Evolutionary conservation across 306 rosid species (phyloP).

Genomic region (Cicer chorassanicum): DNA sequence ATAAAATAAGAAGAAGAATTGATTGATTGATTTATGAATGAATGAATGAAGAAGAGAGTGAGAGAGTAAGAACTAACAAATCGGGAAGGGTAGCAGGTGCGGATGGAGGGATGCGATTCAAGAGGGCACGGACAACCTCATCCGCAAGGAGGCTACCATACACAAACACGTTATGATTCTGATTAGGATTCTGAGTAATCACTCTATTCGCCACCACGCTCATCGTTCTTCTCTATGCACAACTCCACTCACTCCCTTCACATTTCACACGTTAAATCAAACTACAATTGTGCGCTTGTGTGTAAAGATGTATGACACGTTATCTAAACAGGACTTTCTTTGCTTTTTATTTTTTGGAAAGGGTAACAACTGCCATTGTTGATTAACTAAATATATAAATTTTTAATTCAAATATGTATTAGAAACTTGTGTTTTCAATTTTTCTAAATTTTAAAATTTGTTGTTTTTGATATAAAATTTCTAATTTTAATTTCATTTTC

Average conservation of each 20-base stretch:
- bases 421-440: too few relatives aligned
- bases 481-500: too few relatives aligned
- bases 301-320: too few relatives aligned
- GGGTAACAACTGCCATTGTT: too few relatives aligned
- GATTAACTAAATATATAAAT: too few relatives aligned
- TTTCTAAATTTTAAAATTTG: too few relatives aligned
- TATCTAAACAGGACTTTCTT: too few relatives aligned
- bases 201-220: background rate
- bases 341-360: too few relatives aligned
- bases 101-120: constrained; percentile 71
- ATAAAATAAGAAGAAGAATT: background rate
- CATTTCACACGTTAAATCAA: too few relatives aligned
- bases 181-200: background rate
- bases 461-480: too few relatives aligned
- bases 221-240: background rate
- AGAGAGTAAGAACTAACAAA: constrained; percentile 54
- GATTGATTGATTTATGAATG: background rate
- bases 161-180: constrained; percentile 70
- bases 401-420: too few relatives aligned
- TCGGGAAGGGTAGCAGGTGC: constrained; percentile 60
- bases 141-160: constrained; percentile 86
- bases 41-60: constrained; percentile 2
- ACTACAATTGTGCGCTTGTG: too few relatives aligned
- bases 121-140: constrained; percentile 70
- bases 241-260: background rate